Evolutionary conservation across 768 basidiomycete species (phyloP).

Genomic region (Psilocybe cubensis): DNA sequence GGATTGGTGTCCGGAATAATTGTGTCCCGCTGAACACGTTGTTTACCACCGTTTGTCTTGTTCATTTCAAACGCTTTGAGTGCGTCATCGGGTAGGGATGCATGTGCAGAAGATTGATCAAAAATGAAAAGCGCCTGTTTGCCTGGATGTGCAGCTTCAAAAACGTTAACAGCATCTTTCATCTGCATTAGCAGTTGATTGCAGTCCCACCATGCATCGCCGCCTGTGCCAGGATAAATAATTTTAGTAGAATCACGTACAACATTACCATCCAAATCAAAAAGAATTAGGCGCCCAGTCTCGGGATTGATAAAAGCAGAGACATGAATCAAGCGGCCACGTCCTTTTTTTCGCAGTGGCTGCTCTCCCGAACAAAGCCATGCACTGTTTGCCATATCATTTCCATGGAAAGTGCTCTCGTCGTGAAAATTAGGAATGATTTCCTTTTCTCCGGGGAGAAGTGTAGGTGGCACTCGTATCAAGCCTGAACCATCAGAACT

Average conservation of each 20-base stretch:
- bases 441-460: constrained; percentile 25
- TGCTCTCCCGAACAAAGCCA: constrained; percentile 26
- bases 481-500: constrained; percentile 11
- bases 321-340: constrained; percentile 38
- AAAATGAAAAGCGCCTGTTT: constrained; percentile 38
- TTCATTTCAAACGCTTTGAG: constrained; percentile 49
- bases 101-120: constrained; percentile 47
- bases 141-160: constrained; percentile 37
- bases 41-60: constrained; percentile 41
- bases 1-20: constrained; percentile 43
- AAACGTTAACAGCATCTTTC: constrained; percentile 33
- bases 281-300: constrained; percentile 31
- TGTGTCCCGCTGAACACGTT: constrained; percentile 34
- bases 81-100: constrained; percentile 36
- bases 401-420: constrained; percentile 32
- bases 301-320: constrained; percentile 43
- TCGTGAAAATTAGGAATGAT: constrained; percentile 36
- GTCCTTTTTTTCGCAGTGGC: constrained; percentile 34
- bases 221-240: constrained; percentile 38
- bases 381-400: no score
- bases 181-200: constrained; percentile 37
- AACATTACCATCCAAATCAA: constrained; percentile 26
- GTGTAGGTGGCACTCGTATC: background rate
- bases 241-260: constrained; percentile 33
- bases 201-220: constrained; percentile 43